A percentile compares a stretch with the other conserved stretches of the same genome.
These are phyloP conservation scores for Quambalaria eucalypti DNA, from an alignment of 1,284 basidiomycete genomes.

Conservation along the genomic window DNA sequence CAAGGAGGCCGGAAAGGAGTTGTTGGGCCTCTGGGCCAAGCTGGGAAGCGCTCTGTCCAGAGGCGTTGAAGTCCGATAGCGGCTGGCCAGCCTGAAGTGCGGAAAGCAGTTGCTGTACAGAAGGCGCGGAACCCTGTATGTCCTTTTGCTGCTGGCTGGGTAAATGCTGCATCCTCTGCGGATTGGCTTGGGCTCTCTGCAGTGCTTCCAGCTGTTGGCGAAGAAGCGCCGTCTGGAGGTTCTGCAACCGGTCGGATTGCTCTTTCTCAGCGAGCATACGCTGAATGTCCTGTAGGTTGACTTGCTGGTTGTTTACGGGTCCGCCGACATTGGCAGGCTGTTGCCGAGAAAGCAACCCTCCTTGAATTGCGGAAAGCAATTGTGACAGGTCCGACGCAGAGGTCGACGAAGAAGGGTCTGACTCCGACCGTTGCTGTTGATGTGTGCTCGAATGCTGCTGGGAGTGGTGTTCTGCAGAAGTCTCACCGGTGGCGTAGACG, in stretches of 20 bases:
- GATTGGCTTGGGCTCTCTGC: constrained; percentile 13
- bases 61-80: too few relatives aligned
- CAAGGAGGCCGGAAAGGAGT: neutral
- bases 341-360: neutral
- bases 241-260: constrained; percentile 29
- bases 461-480: neutral
- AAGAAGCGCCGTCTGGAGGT: constrained; percentile 31
- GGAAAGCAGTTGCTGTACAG: constrained; percentile 9
- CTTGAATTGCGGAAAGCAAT: neutral
- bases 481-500: neutral
- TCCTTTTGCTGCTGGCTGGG: constrained; percentile 20
- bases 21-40: too few relatives aligned
- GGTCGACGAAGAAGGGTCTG: neutral
- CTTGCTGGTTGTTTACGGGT: neutral
- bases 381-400: neutral
- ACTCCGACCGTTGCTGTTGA: neutral
- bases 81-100: constrained; percentile 1
- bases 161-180: constrained; percentile 8
- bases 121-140: neutral
- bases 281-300: constrained; percentile 16
- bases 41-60: too few relatives aligned
- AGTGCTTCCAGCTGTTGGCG: constrained; percentile 35
- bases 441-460: neutral
- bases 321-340: neutral
- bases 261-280: constrained; percentile 30